Base-by-base conservation (phyloP, 371 early-diverging fungal species). In the Blakeslea trispora region DNA sequence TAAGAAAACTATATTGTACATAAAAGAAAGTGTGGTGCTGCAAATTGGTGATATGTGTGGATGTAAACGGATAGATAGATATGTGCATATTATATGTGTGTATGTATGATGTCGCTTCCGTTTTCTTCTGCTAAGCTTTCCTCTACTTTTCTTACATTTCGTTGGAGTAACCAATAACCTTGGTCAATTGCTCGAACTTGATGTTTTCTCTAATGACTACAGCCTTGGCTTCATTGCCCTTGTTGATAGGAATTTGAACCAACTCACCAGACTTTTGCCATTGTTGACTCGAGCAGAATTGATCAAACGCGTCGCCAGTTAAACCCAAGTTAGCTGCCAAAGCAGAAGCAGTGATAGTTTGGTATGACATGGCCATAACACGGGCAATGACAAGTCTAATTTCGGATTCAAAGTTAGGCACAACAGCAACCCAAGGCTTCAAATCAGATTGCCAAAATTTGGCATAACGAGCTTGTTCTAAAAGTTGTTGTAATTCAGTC, bases 131-230 rank as follows among this genome's bases (percentile, higher is more conserved):
- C 37, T 35, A 13, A 28, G 28, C 28, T 41, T 21, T 17, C 5
- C 19, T 2, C 3, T 48, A n/a, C n/a, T 31, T 42, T 23, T 46
- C 59, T 68, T 73, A 79, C 75, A 79, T 72, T 65, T 86, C 86
- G 68, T 86, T 84, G 21, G 84, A 86, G 63, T 84, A 81, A 51
- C 84, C 84, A 69, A 84, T 82, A 22, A 86, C 81, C 77, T 83
- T 84, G 59, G 85, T 84, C 50, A 86, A 68, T 63, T 84, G 89
- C 63, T 90, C 93, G 74, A 94, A 94, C 66, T 86, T 87, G 77
- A 94, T 87, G 66, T 79, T 88, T 68, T 95, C 96, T 69, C 85
- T 86, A 57, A 93, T 87, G 35, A 93, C 88, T 1, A 86, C 83
- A 6, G 91, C 82, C 81, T 90, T 90, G 55, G 89, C 88, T 67